Evolutionary conservation across 768 basidiomycete genomes (phyloP).

Genomic region (Russula sp.): DNA sequence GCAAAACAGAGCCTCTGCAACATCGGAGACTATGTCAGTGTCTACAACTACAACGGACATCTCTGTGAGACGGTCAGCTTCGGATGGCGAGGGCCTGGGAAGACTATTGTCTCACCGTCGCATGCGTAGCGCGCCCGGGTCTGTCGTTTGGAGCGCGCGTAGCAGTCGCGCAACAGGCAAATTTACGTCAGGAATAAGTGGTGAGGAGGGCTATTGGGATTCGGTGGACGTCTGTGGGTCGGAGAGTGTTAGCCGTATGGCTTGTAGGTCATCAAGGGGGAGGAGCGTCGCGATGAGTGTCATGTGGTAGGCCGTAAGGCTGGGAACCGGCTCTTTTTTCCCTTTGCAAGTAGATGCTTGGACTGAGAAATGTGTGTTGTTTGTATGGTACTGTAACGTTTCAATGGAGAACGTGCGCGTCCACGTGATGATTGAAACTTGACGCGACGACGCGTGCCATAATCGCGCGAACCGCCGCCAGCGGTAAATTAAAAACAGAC

Average conservation of each 20-base stretch:
- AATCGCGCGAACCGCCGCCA: too few species aligned
- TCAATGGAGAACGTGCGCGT: not conserved
- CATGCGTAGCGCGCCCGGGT: slow-evolving; percentile 23
- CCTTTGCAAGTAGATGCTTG: not conserved
- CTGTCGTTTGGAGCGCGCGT: slow-evolving; percentile 21
- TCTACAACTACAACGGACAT: slow-evolving; percentile 18
- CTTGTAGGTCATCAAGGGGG: slow-evolving; percentile 9
- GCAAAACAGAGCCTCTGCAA: slow-evolving; percentile 14
- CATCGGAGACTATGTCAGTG: slow-evolving; percentile 19
- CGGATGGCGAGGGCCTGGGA: slow-evolving; percentile 7
- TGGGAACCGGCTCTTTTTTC: not conserved
- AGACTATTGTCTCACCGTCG: slow-evolving; percentile 18
- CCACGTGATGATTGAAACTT: slow-evolving; percentile 15
- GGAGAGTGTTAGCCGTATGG: slow-evolving; percentile 12
- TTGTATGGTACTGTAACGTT: not conserved
- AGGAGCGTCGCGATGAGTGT: slow-evolving; percentile 20
- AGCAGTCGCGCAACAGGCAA: slow-evolving; percentile 15
- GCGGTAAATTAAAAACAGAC: too few species aligned
- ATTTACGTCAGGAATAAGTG: slow-evolving; percentile 12
- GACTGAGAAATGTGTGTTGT: too few species aligned
- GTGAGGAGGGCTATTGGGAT: slow-evolving; percentile 23
- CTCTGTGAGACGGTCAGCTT: slow-evolving; percentile 9
- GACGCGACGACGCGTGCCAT: not conserved
- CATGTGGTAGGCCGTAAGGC: slow-evolving; percentile 14
- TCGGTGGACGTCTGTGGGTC: slow-evolving; percentile 18